phyloP scores from a whole-genome alignment of 1,284 basidiomycete species.

The Tremellales sp. region DNA sequence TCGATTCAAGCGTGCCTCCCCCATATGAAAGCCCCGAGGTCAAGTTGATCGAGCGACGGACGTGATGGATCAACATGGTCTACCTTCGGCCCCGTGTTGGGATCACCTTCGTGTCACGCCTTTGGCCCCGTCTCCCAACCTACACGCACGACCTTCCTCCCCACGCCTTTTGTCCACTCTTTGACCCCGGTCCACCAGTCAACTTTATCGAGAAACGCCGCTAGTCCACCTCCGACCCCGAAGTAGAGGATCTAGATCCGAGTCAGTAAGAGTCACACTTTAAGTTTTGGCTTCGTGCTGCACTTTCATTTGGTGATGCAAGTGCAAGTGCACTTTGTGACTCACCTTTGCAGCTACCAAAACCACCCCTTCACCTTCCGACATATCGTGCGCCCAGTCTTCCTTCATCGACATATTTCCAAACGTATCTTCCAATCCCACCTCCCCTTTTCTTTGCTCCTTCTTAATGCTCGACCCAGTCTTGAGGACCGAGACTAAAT shows the following conservation, averaged over 20 bases:
- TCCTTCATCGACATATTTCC: conserved; percentile 22
- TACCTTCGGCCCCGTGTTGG: too few species aligned
- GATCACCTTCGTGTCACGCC: too few species aligned
- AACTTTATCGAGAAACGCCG: conserved; percentile 64
- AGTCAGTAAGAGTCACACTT: neutral
- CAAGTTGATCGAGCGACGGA: too few species aligned
- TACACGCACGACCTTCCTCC: conserved; percentile 61
- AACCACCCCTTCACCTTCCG: conserved; percentile 7
- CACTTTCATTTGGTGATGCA: neutral
- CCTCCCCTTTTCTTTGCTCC: conserved; percentile 7
- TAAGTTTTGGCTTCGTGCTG: neutral
- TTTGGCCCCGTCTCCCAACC: conserved; percentile 54
- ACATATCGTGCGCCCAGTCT: conserved; percentile 19
- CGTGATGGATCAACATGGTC: too few species aligned
- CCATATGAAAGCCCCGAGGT: too few species aligned
- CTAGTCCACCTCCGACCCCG: conserved; percentile 86
- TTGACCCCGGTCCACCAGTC: conserved; percentile 46
- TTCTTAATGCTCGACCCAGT: neutral
- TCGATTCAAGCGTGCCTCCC: too few species aligned
- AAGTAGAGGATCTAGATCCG: conserved; percentile 90
- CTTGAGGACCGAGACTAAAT: conserved; percentile 58
- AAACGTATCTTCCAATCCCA: conserved; percentile 26
- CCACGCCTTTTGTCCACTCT: conserved; percentile 61
- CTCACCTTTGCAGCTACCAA: conserved; percentile 48
- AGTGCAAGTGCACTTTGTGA: conserved; percentile 58